A percentile compares a stretch with the other conserved stretches of the same genome.
These are phyloP conservation scores for Sporisorium sorghi DNA, from an alignment of 1,284 basidiomycete genomes.

Conservation along the genomic window DNA sequence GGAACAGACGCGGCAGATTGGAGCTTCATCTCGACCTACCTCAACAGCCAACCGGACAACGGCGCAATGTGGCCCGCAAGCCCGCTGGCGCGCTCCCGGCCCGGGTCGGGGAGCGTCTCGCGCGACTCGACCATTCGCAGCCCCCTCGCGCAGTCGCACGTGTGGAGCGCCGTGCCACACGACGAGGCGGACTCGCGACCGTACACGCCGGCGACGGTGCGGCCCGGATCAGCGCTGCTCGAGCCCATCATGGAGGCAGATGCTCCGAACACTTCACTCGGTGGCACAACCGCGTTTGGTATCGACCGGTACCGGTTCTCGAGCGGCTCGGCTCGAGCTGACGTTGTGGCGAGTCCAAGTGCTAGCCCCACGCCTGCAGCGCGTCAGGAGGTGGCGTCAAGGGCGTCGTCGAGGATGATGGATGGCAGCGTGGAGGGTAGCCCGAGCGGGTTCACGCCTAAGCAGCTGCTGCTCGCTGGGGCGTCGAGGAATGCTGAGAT, in stretches of 20 bases:
- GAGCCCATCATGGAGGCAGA: conserved; percentile 20
- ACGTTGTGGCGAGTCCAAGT: neutral
- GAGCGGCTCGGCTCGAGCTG: conserved; percentile 1
- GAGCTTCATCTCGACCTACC: conserved; percentile 9
- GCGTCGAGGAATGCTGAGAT: neutral
- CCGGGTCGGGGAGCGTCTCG: neutral
- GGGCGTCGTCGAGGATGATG: conserved; percentile 3
- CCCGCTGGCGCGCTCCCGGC: conserved; percentile 5
- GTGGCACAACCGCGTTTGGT: conserved; percentile 8
- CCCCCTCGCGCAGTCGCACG: neutral
- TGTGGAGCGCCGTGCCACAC: neutral
- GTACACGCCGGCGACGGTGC: neutral
- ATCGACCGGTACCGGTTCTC: conserved; percentile 18
- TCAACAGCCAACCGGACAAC: neutral
- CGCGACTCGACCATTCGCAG: conserved; percentile 1
- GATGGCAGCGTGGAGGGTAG: neutral
- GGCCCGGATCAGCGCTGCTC: conserved; percentile 12
- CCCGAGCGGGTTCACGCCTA: conserved; percentile 14
- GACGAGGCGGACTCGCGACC: neutral
- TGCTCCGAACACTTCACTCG: conserved; percentile 11
- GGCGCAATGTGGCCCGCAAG: neutral
- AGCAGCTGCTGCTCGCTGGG: conserved; percentile 15
- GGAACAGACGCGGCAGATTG: neutral
- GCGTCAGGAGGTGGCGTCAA: neutral
- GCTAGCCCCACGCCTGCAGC: neutral